Evolutionary conservation across 2,329 filamentous ascomycete species (phyloP).

Genomic region (Colletotrichum echinochloae): DNA sequence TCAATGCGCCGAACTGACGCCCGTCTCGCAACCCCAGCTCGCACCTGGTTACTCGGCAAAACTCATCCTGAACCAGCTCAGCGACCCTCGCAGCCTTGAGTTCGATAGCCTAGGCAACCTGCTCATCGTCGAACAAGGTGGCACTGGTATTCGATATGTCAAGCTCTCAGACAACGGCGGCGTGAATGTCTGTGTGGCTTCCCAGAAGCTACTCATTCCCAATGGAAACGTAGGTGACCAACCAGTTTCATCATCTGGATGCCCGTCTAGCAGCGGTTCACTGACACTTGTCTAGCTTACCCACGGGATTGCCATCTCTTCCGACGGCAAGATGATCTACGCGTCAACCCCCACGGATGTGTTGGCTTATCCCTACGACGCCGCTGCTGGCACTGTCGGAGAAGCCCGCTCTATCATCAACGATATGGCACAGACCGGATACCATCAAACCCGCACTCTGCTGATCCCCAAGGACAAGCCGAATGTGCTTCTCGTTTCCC

Average conservation of each 20-base stretch:
- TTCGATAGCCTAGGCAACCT: constrained; percentile 53
- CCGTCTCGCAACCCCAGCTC: constrained; percentile 37
- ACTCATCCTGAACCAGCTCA: constrained; percentile 45
- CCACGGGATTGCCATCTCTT: constrained; percentile 66
- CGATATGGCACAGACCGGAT: constrained; percentile 55
- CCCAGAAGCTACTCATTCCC: constrained; percentile 46
- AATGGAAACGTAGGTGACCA: constrained; percentile 44
- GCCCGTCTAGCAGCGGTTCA: neutral
- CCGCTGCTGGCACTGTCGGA: constrained; percentile 59
- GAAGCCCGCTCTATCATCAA: constrained; percentile 68
- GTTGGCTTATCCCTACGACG: constrained; percentile 74
- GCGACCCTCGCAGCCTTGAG: constrained; percentile 49
- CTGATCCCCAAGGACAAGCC: constrained; percentile 68
- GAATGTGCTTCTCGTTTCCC: constrained; percentile 72
- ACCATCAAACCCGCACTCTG: constrained; percentile 76
- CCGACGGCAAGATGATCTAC: constrained; percentile 65
- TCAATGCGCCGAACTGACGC: constrained; percentile 34
- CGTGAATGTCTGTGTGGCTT: constrained; percentile 47
- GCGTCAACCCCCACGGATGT: constrained; percentile 69
- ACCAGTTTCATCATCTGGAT: neutral
- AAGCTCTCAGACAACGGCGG: constrained; percentile 48
- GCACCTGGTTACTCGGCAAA: constrained; percentile 46
- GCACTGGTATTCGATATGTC: constrained; percentile 49
- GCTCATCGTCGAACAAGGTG: constrained; percentile 50
- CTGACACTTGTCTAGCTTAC: constrained; percentile 57